These are phyloP conservation scores for Orbilia quercus DNA, from an alignment of 2,329 filamentous ascomycete genomes.

Conservation along the genomic window DNA sequence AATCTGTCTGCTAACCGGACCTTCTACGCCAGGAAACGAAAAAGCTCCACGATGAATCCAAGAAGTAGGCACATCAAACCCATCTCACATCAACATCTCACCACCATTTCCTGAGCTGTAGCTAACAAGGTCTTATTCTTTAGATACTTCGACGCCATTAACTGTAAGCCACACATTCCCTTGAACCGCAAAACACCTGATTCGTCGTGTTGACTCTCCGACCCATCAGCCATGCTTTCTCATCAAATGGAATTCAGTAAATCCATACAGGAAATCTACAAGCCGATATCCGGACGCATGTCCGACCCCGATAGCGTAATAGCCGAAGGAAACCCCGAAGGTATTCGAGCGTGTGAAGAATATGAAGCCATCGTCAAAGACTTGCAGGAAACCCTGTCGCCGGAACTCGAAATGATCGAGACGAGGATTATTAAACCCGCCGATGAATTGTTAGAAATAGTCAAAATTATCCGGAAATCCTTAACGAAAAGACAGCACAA, in stretches of 20 bases:
- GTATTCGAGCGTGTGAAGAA: conserved; percentile 94
- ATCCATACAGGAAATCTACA: conserved; percentile 95
- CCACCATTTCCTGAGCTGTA: conserved; percentile 31
- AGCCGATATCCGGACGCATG: conserved; percentile 93
- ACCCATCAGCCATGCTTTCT: conserved; percentile 79
- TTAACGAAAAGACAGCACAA: conserved; percentile 94
- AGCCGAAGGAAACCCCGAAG: conserved; percentile 87
- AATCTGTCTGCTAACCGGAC: conserved; percentile 43
- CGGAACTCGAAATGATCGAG: conserved; percentile 98
- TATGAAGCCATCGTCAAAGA: conserved; percentile 93
- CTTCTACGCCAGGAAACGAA: conserved; percentile 77
- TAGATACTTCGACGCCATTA: conserved; percentile 93
- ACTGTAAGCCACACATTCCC: conserved; percentile 68
- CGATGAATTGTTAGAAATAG: conserved; percentile 90
- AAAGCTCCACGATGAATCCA: conserved; percentile 94
- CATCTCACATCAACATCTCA: too few relatives aligned
- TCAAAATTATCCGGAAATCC: conserved; percentile 93
- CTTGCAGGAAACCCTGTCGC: conserved; percentile 84
- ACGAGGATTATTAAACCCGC: conserved; percentile 88
- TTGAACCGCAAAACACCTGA: conserved; percentile 5
- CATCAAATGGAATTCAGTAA: conserved; percentile 99
- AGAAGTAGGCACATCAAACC: conserved; percentile 69
- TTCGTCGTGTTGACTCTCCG: conserved; percentile 15
- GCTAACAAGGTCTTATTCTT: neutral
- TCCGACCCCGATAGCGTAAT: conserved; percentile 89